Conservation (phyloP, 1,139 yeast species). For the Kluyveromyces sp. region DNA sequence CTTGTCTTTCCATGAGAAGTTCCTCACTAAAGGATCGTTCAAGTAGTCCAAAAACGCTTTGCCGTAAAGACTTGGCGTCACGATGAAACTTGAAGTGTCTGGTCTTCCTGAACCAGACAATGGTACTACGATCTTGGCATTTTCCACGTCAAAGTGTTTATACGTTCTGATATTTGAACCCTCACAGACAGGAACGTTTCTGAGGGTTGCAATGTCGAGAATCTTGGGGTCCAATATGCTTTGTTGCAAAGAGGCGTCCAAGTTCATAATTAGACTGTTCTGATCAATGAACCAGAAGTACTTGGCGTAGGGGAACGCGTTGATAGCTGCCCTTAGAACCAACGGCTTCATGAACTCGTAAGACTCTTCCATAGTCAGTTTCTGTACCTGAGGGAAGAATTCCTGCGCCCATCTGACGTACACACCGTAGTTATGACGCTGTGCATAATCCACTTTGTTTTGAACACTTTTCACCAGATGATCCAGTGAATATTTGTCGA, state of each 20-base stretch:
- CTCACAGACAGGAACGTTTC: conserved; percentile 63
- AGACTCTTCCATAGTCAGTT: conserved; percentile 27
- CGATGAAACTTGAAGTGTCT: conserved; percentile 61
- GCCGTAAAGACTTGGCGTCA: conserved; percentile 58
- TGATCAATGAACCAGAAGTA: conserved; percentile 84
- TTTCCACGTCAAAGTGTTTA: conserved; percentile 47
- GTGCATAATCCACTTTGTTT: conserved; percentile 78
- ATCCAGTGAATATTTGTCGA: conserved; percentile 54
- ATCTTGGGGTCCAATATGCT: conserved; percentile 51
- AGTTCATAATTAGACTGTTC: conserved; percentile 63
- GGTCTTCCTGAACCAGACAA: conserved; percentile 51
- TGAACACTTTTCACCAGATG: conserved; percentile 63
- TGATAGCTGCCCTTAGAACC: conserved; percentile 68
- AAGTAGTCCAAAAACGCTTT: conserved; percentile 67
- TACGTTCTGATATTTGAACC: conserved; percentile 66
- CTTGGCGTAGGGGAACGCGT: conserved; percentile 72
- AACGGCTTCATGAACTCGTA: conserved; percentile 26
- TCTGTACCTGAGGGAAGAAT: conserved; percentile 52
- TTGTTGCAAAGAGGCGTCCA: conserved; percentile 48
- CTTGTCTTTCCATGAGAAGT: conserved; percentile 53
- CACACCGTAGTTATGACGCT: conserved; percentile 64
- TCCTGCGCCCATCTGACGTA: conserved; percentile 82
- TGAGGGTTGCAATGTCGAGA: conserved; percentile 51
- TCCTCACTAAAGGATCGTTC: conserved; percentile 62
- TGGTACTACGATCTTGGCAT: conserved; percentile 54